Base-by-base conservation (phyloP, 1,284 basidiomycete species). In the Neolentinus lepideus region DNA sequence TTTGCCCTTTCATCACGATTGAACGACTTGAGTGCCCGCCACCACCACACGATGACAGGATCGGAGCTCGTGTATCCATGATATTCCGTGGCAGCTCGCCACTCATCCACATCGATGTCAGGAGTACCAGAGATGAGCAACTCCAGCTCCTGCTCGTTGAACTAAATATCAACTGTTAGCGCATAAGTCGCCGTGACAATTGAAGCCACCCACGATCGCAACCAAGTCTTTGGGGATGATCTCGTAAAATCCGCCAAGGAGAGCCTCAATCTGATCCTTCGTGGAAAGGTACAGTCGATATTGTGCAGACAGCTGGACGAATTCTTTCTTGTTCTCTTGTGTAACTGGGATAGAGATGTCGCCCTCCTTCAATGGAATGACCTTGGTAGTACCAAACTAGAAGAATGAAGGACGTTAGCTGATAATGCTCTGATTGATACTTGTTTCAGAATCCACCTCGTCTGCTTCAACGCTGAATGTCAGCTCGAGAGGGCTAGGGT, bases 41-140 rank as follows among this genome's bases (percentile, higher is more conserved):
- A 99, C 89, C 94, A 98, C 95, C 96, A 99, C 31, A 93, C 88
- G 58, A 99, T 92, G 65, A 96, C 93, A 2, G 95, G 91, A 70
- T 99, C 96, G 2, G 88, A 89, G 63, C 87, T 83, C 9, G 78
- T 81, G 68, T 92, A 92, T 48, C 92, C 92, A 61, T 89, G 91
- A 73, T 94, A 90, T 68, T 94, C 93, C 1, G 93, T 96, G 24
- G 95, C 92, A 50, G 94, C 92, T 61, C 94, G 88, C 90, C 96
- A 97, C 71, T 98, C 96, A 68, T 99, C 96, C 2, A 98, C 94
- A 63, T 99, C 95, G 60, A 99, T 94, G 63, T 97, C 95, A n/a
- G 96, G 95, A 22, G 98, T 90, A 26, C 95, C 96, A 0, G 95
- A 98, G 62, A 98, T 98, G 50, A 98, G 80, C n/a, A 98, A 80